These are phyloP conservation scores for Sugiyamaella pinicola DNA, from an alignment of 1,139 yeast genomes.

Conservation along the genomic window DNA sequence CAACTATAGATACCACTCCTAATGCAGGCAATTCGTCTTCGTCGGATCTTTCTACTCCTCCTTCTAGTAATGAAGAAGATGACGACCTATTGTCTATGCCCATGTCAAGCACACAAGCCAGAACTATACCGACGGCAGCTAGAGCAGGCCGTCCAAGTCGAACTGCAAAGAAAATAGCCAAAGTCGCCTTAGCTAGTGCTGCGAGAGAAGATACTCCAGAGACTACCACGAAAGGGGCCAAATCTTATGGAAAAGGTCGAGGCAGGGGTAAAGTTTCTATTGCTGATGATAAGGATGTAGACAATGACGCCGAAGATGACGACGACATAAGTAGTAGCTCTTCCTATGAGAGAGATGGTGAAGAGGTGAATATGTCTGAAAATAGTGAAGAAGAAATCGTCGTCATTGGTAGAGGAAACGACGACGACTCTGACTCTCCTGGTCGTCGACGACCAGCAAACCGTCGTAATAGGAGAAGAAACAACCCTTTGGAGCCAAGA, in stretches of 20 bases:
- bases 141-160: conserved; percentile 14
- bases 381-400: conserved; percentile 19
- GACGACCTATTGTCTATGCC: conserved; percentile 17
- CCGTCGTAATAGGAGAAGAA: conserved; percentile 15
- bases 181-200: not conserved
- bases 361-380: too few species aligned
- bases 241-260: not conserved
- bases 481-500: conserved; percentile 14
- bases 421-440: conserved; percentile 10
- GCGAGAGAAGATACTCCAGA: not conserved
- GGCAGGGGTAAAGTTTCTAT: not conserved
- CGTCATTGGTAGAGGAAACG: conserved; percentile 22
- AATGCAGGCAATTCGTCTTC: not conserved
- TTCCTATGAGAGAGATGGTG: too few species aligned
- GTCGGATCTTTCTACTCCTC: conserved; percentile 22
- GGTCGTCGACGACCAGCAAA: too few species aligned
- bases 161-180: conserved; percentile 2
- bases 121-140: conserved; percentile 6
- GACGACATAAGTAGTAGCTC: too few species aligned
- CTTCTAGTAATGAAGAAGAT: conserved; percentile 21
- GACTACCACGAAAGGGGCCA: not conserved
- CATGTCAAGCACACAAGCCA: conserved; percentile 25
- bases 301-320: conserved; percentile 6
- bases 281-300: not conserved
- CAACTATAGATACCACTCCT: conserved; percentile 14